Evolutionary conservation across 805 yeast species (phyloP).

Genomic region (Wickerhamomyces rabaulensis): DNA sequence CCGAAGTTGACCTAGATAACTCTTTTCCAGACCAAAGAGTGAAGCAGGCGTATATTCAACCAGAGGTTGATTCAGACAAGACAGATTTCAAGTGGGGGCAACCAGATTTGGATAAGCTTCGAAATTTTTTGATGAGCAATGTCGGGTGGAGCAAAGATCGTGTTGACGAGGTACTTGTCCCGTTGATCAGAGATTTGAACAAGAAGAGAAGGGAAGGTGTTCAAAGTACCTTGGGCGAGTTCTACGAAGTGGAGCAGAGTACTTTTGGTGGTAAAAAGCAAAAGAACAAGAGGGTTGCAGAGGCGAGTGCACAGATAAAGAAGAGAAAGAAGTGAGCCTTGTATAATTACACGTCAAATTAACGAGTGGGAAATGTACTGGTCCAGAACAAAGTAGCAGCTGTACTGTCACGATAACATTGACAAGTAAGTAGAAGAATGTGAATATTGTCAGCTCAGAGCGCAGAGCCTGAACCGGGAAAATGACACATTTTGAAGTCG

Average conservation of each 20-base stretch:
- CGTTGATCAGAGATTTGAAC: conserved; percentile 78
- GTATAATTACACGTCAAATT: background rate
- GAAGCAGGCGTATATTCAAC: conserved; percentile 65
- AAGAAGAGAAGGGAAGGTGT: conserved; percentile 47
- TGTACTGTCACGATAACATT: no score
- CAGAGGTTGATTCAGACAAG: conserved; percentile 79
- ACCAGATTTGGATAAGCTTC: conserved; percentile 76
- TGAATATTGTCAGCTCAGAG: no score
- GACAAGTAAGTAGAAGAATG: no score
- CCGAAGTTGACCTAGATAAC: conserved; percentile 53
- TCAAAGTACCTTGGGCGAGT: conserved; percentile 60
- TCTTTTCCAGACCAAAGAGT: conserved; percentile 70
- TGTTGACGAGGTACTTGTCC: conserved; percentile 80
- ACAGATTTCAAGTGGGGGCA: conserved; percentile 85
- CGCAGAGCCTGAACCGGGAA: background rate
- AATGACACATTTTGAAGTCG: background rate
- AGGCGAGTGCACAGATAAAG: conserved; percentile 33
- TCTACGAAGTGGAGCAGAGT: conserved; percentile 57
- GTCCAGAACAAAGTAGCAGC: no score
- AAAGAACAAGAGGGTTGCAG: conserved; percentile 17
- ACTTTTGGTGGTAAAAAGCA: conserved; percentile 31
- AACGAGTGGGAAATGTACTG: no score
- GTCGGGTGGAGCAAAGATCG: conserved; percentile 77
- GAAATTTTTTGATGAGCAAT: conserved; percentile 61
- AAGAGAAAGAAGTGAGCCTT: background rate